Evolutionary conservation across 441 rosid species (phyloP).

Genomic region (Adansonia gregorii): DNA sequence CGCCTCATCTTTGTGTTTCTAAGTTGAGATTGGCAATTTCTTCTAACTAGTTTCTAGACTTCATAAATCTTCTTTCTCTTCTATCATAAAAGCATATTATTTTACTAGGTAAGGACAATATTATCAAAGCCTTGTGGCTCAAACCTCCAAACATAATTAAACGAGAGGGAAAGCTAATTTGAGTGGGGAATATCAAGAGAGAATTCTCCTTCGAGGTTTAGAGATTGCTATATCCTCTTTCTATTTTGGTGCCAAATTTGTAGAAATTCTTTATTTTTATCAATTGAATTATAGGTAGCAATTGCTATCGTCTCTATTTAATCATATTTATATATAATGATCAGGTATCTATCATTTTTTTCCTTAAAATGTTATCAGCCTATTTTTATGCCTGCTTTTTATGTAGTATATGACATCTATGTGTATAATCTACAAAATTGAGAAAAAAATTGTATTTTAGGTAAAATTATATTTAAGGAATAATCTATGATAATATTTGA

Average conservation of each 20-base stretch:
- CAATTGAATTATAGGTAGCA: neutral
- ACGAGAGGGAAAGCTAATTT: neutral
- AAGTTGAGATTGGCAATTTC: neutral
- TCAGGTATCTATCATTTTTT: neutral
- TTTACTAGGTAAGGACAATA: neutral
- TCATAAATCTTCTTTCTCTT: neutral
- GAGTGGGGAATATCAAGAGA: neutral
- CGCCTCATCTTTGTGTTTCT: neutral
- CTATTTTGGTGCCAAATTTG: neutral
- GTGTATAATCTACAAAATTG: neutral
- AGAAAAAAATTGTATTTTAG: neutral
- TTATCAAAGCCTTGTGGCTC: neutral
- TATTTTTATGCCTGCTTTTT: neutral
- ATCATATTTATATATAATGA: neutral
- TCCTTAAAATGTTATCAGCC: neutral
- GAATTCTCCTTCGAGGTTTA: neutral
- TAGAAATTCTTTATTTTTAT: neutral
- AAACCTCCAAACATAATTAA: neutral
- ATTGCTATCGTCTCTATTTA: neutral
- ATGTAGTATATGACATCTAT: neutral
- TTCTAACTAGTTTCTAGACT: neutral
- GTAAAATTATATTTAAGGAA: neutral
- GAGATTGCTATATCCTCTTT: neutral
- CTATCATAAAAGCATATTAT: neutral
- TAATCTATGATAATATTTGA: neutral